Base-by-base conservation (phyloP, 495 filamentous ascomycete genomes). In the Hypoxylon perforatum region DNA sequence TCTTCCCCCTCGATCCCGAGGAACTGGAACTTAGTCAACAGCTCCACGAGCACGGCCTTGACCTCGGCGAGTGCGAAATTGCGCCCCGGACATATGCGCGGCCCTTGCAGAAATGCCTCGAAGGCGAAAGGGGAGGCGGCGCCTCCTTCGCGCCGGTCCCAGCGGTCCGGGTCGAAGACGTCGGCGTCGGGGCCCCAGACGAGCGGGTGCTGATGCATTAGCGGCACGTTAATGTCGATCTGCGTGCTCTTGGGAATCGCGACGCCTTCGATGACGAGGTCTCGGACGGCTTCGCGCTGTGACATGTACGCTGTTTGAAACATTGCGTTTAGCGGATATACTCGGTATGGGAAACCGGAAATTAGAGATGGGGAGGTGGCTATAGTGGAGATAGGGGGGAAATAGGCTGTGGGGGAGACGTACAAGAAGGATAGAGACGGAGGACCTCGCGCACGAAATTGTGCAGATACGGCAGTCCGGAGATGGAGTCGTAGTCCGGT, bases 391-490 rank as follows among this genome's bases (percentile, higher is more conserved):
- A 14, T 23, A 22, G 15, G 25, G 4, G 35, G 12, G 15, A 30
- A 30, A 42, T 14, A 17, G n/a, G n/a, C n/a, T n/a, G n/a, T n/a
- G 9, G 36, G 22, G 50, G 49, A 10, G 35, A 61, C 69, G 25
- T 65, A 71, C 71, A 59, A 14, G 80, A 76, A 12, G 75, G 70
- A 45, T 72, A 74, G n/a, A 78, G 33, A 3, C 81, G 75, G 2
- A 82, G 68, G 0, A 76, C 70, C 45, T 84, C 81, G 18, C 58
- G 67, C 1, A 75, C 52, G 53, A 82, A 74, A 17, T 78, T 77
- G 50, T 77, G 63, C 0, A 83, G 71, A 46, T 77, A 81, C 4
- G 69, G 70, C 14, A 81, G 50, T 14, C 23, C 35, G 14, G 74
- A 75, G 19, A 84, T 75, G 7, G 73, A 33, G 19, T 71, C 74